A percentile compares a stretch with the other conserved stretches of the same genome.
Conservation (phyloP, 345 rosid genomes). For the Ceriops decandra region DNA sequence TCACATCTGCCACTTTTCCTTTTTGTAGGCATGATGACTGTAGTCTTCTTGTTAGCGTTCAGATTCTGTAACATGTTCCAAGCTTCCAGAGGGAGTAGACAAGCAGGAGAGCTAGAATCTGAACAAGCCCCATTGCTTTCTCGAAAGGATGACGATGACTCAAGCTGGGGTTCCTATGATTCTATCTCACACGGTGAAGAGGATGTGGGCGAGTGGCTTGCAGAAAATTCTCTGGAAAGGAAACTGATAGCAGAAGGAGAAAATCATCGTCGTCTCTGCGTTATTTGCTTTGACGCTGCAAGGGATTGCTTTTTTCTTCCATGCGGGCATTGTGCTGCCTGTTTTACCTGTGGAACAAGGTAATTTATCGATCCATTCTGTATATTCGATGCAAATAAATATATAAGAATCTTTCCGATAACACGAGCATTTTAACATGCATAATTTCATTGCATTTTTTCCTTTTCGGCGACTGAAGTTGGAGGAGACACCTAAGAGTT, state of each 20-base stretch:
- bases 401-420: too few species aligned
- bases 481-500: neutral
- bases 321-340: conserved; percentile 61
- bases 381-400: too few species aligned
- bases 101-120: conserved; percentile 15
- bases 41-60: conserved; percentile 34
- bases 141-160: conserved; percentile 42
- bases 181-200: conserved; percentile 46
- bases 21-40: conserved; percentile 40
- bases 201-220: conserved; percentile 33
- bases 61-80: conserved; percentile 26
- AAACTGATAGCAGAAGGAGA: conserved; percentile 31
- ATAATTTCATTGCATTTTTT: neutral
- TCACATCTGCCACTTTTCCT: conserved; percentile 9
- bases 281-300: conserved; percentile 46
- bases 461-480: neutral
- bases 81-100: conserved; percentile 9
- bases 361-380: conserved; percentile 9
- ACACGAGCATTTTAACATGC: too few species aligned
- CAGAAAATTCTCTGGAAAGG: conserved; percentile 22
- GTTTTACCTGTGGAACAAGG: conserved; percentile 62
- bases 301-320: conserved; percentile 69
- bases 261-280: conserved; percentile 29
- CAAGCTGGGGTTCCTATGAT: conserved; percentile 53
- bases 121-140: conserved; percentile 42